Evolutionary conservation across 495 filamentous ascomycete genomes (phyloP).

Genomic region (Trichocladium antarcticum): DNA sequence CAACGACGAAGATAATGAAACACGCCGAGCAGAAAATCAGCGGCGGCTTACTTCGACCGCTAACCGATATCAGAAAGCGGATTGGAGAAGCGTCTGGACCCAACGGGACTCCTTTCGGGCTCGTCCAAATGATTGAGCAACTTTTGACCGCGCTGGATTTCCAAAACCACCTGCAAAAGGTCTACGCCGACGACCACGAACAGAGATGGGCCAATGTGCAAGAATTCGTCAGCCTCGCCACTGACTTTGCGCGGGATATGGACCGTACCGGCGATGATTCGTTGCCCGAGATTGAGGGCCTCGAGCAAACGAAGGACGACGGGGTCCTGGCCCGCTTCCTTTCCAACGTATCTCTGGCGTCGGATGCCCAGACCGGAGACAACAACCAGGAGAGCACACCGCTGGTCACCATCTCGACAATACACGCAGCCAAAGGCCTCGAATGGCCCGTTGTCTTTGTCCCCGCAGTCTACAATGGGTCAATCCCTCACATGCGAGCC

Average conservation of each 20-base stretch:
- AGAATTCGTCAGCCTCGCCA: constrained; percentile 69
- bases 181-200: constrained; percentile 67
- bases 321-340: constrained; percentile 71
- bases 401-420: constrained; percentile 86
- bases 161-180: constrained; percentile 56
- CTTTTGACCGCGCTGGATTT: constrained; percentile 65
- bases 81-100: constrained; percentile 35
- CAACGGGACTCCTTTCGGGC: constrained; percentile 33
- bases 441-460: constrained; percentile 98
- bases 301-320: constrained; percentile 57
- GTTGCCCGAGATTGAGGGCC: constrained; percentile 65
- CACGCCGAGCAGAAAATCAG: constrained; percentile 48
- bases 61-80: constrained; percentile 51
- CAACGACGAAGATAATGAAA: constrained; percentile 58
- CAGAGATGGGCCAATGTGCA: constrained; percentile 83
- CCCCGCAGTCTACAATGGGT: constrained; percentile 80
- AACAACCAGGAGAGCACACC: constrained; percentile 45
- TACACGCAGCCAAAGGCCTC: constrained; percentile 91
- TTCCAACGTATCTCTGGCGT: constrained; percentile 77
- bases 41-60: constrained; percentile 37
- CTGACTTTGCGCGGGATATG: constrained; percentile 47
- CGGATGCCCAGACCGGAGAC: constrained; percentile 56
- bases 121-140: constrained; percentile 62
- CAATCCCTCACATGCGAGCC: constrained; percentile 85
- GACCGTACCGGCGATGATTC: constrained; percentile 48